Evolutionary conservation across 2,329 filamentous ascomycete genomes (phyloP), one percentile per base, ranked within the genome.

Genomic region (Colletotrichum eremochloae): DNA sequence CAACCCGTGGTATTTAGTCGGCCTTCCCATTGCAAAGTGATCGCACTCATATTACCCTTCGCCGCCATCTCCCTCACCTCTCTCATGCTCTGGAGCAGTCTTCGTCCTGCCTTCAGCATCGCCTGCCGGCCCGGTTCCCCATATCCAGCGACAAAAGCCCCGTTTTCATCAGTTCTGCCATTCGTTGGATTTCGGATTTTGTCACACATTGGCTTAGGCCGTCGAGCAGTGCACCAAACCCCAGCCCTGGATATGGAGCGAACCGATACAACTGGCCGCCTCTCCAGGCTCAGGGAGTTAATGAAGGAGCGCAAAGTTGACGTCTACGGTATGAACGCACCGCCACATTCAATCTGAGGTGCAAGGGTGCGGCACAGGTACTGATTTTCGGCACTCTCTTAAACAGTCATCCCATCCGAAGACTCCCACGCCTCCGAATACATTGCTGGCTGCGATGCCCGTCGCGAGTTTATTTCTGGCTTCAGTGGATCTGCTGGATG

Each of bases 371-470:
- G 63, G 72, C 75, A 69, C 75, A 46, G 74, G 75, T 75, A 77
- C 84, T 87, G 76, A 86, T 53, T 78, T 76, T 74, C 76, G 76
- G 60, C 56, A 29, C 67, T 57, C 31, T 65, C 61, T 50, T 44
- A 66, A 80, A 67, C 80, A 98, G 96, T 99, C 79, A 90, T 98
- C 8, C 96, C 96, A 0, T 98, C 96, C 44, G 96, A 98, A 88
- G 96, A 99, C 81, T 96, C 94, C 80, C 96, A 99, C 81, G 94
- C 96, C 76, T 98, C 96, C 76, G 96, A 99, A 85, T 99, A 99
- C 83, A 98, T 98, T 81, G 96, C 96, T 63, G 91, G 92, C n/a
- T 97, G 94, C 81, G 96, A 99, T 85, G 95, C 89, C 73, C 91
- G 96, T 76, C 92, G 96, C 86, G 94, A 92, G 80, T 98, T 92